Evolutionary conservation across 129 eudicot genomes (phyloP), one percentile per base, ranked within the genome.

Genomic region (Artemisia argyi): DNA sequence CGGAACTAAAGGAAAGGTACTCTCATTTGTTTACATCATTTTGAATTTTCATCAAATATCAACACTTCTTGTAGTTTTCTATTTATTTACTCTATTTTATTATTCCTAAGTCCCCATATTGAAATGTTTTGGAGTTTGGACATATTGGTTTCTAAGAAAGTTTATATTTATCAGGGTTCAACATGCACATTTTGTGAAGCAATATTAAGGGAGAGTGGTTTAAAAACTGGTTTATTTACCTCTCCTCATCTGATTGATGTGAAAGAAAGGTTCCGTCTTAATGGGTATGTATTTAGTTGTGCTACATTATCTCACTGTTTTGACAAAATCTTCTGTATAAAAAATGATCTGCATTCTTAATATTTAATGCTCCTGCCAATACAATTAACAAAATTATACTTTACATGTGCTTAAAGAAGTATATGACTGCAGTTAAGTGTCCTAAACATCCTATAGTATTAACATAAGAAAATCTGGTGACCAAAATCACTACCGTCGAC

Each of bases 1-100:
- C 72, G 98, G 98, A 79, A 92, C 98, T 16, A 92, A 92, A 83
- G 98, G 98, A 72, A 92, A 92, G 96, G 98, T 92, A 91, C 26
- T 61, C 76, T 61, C 12, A 17, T 56, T 69, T 15, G n/a, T 69
- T 75, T 47, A 46, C 46, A 56, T 68, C 57, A 14, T 72, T 24
- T 2, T 20, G 28, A 66, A 57, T 32, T 57, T 14, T 56, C 20
- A 44, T 55, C 59, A 44, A 15, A 17, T 65, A 54, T 55, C 66
- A 53, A 65, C 18, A 55, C 68, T 46, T 57, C 50, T 67, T 58
- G 28, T 17, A 28, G 61, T 16, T 67, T 48, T 59, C 26, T 24
- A 12, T 17, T 24, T 55, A 2, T 28, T 9, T 26, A 6, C 49
- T 57, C 48, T 76, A 26, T 66, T 67, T 7, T 57, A 54, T 46